A percentile compares a stretch with the other conserved stretches of the same genome.
Evolutionary conservation across 805 yeast genomes (phyloP).

Genomic region (Henningerozyma blattae): DNA sequence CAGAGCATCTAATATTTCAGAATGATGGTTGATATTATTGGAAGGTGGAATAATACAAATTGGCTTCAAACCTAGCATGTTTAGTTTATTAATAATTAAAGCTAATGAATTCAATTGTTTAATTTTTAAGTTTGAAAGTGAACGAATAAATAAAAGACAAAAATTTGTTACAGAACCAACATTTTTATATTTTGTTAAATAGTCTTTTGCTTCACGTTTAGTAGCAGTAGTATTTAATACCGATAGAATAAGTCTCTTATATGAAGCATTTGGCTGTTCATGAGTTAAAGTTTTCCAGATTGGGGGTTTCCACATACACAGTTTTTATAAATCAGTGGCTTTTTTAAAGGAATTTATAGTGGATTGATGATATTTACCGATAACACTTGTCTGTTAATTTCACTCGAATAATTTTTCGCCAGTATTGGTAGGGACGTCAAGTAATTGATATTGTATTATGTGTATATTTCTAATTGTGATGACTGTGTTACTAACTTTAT

Average conservation of each 20-base stretch:
- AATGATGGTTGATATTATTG: conserved; percentile 4
- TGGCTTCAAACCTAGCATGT: conserved; percentile 55
- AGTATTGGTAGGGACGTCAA: too few relatives aligned
- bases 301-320: conserved; percentile 13
- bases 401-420: too few relatives aligned
- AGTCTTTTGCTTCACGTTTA: conserved; percentile 79
- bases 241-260: conserved; percentile 62
- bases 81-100: conserved; percentile 14
- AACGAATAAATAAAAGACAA: conserved; percentile 20
- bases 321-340: neutral
- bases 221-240: conserved; percentile 86
- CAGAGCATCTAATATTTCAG: conserved; percentile 16
- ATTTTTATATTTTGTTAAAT: conserved; percentile 52
- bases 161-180: conserved; percentile 11
- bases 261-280: conserved; percentile 19
- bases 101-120: conserved; percentile 7
- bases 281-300: conserved; percentile 5
- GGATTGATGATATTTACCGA: too few relatives aligned
- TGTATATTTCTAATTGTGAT: too few relatives aligned
- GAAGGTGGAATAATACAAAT: conserved; percentile 43
- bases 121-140: conserved; percentile 6
- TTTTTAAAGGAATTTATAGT: too few relatives aligned
- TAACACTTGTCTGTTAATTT: too few relatives aligned
- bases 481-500: too few relatives aligned
- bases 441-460: too few relatives aligned